Evolutionary conservation across 1,139 yeast species (phyloP).

Genomic region (Zygoascus sp.): DNA sequence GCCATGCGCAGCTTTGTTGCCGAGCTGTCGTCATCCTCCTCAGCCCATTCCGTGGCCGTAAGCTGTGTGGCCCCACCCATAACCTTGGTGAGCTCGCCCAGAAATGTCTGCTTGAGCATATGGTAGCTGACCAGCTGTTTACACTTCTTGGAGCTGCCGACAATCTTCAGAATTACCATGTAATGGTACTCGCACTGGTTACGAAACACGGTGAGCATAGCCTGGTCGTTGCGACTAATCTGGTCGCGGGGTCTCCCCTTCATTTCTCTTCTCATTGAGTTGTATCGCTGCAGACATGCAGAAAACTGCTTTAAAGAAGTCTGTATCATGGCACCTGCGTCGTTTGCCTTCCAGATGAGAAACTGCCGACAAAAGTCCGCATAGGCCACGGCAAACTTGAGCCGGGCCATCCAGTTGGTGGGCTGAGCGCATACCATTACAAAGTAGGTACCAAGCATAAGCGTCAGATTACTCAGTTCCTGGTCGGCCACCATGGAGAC

Average conservation of each 20-base stretch:
- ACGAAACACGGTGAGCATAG: neutral
- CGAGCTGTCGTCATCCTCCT: slow-evolving; percentile 9
- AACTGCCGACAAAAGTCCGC: slow-evolving; percentile 22
- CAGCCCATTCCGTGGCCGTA: slow-evolving; percentile 12
- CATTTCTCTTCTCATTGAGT: neutral
- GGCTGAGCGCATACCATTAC: slow-evolving; percentile 21
- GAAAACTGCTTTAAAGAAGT: slow-evolving; percentile 1
- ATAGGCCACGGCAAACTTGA: slow-evolving; percentile 25
- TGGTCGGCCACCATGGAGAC: slow-evolving; percentile 1
- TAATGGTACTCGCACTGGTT: slow-evolving; percentile 9
- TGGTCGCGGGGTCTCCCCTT: neutral
- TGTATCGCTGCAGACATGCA: neutral
- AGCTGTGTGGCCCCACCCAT: slow-evolving; percentile 10
- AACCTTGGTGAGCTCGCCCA: slow-evolving; percentile 8
- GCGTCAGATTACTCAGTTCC: slow-evolving; percentile 2
- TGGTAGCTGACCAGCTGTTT: slow-evolving; percentile 8
- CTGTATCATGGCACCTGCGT: slow-evolving; percentile 19
- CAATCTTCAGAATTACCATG: slow-evolving; percentile 8
- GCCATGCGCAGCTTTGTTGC: slow-evolving; percentile 9
- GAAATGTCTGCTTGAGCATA: slow-evolving; percentile 9
- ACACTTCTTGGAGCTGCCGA: slow-evolving; percentile 7
- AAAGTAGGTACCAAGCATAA: slow-evolving; percentile 22
- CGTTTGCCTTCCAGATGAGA: slow-evolving; percentile 23
- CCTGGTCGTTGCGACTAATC: slow-evolving; percentile 11
- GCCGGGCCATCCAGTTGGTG: slow-evolving; percentile 20